Evolutionary conservation across 306 rosid genomes (phyloP), one percentile per base, ranked within the genome.

Genomic region (Lathyrus tuberosus): DNA sequence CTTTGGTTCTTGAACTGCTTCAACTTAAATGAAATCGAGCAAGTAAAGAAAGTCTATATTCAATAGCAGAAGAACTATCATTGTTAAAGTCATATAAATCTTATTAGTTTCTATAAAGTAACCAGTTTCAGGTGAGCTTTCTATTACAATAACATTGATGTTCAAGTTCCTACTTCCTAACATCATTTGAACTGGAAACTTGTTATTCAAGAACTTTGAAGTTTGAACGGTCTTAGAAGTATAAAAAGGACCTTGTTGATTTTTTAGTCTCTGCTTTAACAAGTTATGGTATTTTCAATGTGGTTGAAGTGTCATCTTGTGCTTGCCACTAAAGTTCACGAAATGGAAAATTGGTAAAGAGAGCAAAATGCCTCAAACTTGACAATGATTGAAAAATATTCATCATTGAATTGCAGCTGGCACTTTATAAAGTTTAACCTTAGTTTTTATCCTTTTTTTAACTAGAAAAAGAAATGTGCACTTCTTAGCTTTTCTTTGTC

Each of bases 231-330:
- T 70, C 10, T 1, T 43, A 24, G 44, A 74, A 71, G 42, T 35
- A 24, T 62, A 61, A 72, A 71, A 59, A 56, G 41, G 76, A 76
- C 62, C 18, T 14, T 2, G 16, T 38, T 70, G 51, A 49, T 69
- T 41, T 42, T 67, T n/a, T 26, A 11, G 78, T 60, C 67, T 71
- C 14, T 11, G 53, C 8, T 16, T 68, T 38, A 67, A 62, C 83
- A 78, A 74, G 85, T 31, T 22, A 82, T 17, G 52, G 65, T 65
- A 24, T 78, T 82, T 65, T 82, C 85, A 74, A 5, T 59, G 80
- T 60, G 75, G 85, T 82, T 82, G 78, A 60, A 17, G 14, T 26
- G 85, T 82, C 83, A 69, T 48, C 9, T n/a, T 40, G 26, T 61
- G 78, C 56, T 67, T 71, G 20, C 81, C 83, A 79, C 69, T 48